Conservation (phyloP, 2,329 filamentous ascomycete genomes). For the Fusarium nisikadoi region DNA sequence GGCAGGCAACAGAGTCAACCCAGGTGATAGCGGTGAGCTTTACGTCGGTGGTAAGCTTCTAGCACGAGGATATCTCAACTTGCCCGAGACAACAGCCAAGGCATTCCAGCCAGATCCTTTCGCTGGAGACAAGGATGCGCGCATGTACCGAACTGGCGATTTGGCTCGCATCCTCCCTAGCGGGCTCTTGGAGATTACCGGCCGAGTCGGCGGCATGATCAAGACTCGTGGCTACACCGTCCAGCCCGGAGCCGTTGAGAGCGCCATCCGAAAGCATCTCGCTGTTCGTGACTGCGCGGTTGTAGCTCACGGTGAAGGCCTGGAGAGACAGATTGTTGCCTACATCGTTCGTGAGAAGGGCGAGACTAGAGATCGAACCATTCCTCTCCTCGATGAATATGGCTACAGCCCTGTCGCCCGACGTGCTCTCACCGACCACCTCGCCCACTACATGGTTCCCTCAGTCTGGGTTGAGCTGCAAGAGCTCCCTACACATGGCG, state of each 20-base stretch:
- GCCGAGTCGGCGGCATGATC: conserved; percentile 82
- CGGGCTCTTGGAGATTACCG: conserved; percentile 78
- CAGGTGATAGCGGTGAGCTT: conserved; percentile 75
- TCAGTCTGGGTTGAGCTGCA: conserved; percentile 79
- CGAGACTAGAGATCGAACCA: conserved; percentile 65
- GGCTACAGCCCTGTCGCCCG: conserved; percentile 78
- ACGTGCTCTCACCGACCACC: conserved; percentile 69
- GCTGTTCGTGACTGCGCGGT: conserved; percentile 79
- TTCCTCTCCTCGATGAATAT: conserved; percentile 73
- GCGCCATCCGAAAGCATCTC: conserved; percentile 74
- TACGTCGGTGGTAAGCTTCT: conserved; percentile 79
- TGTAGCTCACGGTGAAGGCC: conserved; percentile 77
- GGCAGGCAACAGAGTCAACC: conserved; percentile 69
- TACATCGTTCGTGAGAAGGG: conserved; percentile 78
- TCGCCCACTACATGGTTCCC: conserved; percentile 88
- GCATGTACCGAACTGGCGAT: conserved; percentile 82
- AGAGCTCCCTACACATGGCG: conserved; percentile 77
- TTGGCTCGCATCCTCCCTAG: conserved; percentile 73
- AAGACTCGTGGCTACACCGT: conserved; percentile 83
- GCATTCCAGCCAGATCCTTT: conserved; percentile 77
- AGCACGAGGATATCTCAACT: conserved; percentile 81
- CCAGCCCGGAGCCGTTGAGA: conserved; percentile 80
- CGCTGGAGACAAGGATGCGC: conserved; percentile 65
- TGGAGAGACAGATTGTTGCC: conserved; percentile 79
- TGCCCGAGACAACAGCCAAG: conserved; percentile 80